A percentile compares a stretch with the other conserved stretches of the same genome.
These are phyloP conservation scores for Taiozyma sp. DNA, from an alignment of 1,139 yeast species.

Conservation along the genomic window DNA sequence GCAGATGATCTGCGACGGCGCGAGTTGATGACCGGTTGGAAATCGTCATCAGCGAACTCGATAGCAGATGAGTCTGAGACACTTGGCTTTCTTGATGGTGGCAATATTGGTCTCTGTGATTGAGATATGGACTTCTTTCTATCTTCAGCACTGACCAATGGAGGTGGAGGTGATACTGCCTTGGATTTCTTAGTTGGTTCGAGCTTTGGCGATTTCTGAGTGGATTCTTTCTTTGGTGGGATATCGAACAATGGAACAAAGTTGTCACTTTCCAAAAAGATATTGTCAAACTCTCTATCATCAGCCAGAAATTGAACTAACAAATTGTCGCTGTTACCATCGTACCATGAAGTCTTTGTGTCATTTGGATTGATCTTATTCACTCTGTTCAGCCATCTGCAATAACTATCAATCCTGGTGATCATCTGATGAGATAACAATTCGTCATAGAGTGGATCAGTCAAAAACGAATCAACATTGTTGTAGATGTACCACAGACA, in stretches of 20 bases:
- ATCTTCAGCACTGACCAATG: slow-evolving; percentile 1
- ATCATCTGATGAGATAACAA: slow-evolving; percentile 23
- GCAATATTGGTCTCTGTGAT: not conserved
- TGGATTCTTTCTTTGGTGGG: slow-evolving; percentile 14
- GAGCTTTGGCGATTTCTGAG: slow-evolving; percentile 9
- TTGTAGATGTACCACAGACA: slow-evolving; percentile 68
- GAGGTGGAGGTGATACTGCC: slow-evolving; percentile 6
- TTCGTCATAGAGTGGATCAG: slow-evolving; percentile 36
- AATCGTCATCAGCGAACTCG: slow-evolving; percentile 23
- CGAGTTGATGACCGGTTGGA: slow-evolving; percentile 25
- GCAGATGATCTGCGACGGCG: slow-evolving; percentile 27
- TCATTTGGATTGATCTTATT: slow-evolving; percentile 10
- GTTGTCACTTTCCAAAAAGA: slow-evolving; percentile 40
- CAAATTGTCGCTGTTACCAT: slow-evolving; percentile 20
- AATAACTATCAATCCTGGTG: slow-evolving; percentile 27
- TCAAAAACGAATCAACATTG: slow-evolving; percentile 60
- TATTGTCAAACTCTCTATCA: slow-evolving; percentile 38
- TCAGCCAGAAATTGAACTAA: slow-evolving; percentile 29
- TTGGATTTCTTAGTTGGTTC: slow-evolving; percentile 8
- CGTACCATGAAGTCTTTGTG: slow-evolving; percentile 25
- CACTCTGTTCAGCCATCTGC: slow-evolving; percentile 26
- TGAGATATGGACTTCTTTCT: slow-evolving; percentile 2
- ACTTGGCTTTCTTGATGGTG: slow-evolving; percentile 3
- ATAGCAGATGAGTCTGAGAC: slow-evolving; percentile 19
- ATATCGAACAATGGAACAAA: slow-evolving; percentile 50